Base-by-base conservation (phyloP, 1,284 basidiomycete genomes). In the Leccinum cinnamomeum region DNA sequence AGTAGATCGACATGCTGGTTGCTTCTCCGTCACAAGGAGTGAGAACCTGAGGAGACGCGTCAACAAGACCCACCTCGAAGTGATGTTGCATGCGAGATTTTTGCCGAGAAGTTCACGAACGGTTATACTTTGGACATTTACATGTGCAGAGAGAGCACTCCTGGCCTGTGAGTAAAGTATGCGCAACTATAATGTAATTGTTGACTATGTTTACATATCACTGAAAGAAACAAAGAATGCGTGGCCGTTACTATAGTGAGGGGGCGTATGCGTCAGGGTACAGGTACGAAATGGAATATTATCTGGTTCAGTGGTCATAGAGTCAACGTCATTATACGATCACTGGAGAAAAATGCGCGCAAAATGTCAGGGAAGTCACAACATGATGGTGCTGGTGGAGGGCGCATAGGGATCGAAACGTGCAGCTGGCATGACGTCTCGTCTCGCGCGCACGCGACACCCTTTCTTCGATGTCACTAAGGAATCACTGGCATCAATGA, bases 371-470 rank as follows among this genome's bases (percentile, higher is more conserved):
- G 25, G 30, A 14, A n/a, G 28, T 66, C 54, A 66, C 20, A 67
- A 37, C 53, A 10, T 53, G 46, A 65, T 25, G 2, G 62, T 53
- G 39, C 66, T 69, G 5, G 62, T 67, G 18, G 61, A 69, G 1
- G 67, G 59, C 14, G 65, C 65, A 35, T 18, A 60, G 10, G 65
- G 66, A 57, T 67, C 61, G 46, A 58, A 55, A 5, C n/a, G 14
- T 20, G 23, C 14, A 23, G 20, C n/a, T 46, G 44, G 44, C 12
- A 23, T 18, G 7, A 48, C 23, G n/a, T 58, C 37, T 30, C 50
- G 44, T 25, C 51, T 53, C 8, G 16, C 30, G 53, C 33, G 18
- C 14, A 20, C 18, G n/a, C 53, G 62, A 39, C 60, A 39, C 6
- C 33, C 25, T 20, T 66, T 57, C 58, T 66, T 64, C 54, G 65